phyloP scores from a whole-genome alignment of 768 basidiomycete genomes.

The Chalciporus chontae region DNA sequence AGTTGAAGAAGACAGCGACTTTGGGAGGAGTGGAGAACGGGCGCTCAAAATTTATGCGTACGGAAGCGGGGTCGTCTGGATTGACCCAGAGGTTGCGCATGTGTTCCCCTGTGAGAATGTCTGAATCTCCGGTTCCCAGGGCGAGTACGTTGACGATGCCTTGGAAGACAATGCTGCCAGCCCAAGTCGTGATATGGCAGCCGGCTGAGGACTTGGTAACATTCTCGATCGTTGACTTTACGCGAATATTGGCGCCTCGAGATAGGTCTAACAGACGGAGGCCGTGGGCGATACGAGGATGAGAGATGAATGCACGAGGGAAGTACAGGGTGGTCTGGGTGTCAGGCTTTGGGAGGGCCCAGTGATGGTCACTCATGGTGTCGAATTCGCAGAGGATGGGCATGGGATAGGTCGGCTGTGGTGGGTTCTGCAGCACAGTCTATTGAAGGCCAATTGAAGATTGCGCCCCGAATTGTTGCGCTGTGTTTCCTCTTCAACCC shows the following conservation, averaged over 20 bases:
- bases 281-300: conserved; percentile 18
- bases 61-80: background rate
- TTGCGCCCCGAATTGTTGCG: no score
- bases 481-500: no score
- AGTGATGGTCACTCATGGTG: background rate
- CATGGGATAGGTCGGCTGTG: conserved; percentile 1
- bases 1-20: conserved; percentile 14
- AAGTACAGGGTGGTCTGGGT: conserved; percentile 9
- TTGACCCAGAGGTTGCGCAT: background rate
- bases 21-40: conserved; percentile 14
- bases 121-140: conserved; percentile 9
- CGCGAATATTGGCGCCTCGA: conserved; percentile 8
- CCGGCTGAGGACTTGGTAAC: conserved; percentile 2
- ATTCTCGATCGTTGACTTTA: conserved; percentile 5
- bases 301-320: conserved; percentile 11
- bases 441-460: no score
- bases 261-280: conserved; percentile 7
- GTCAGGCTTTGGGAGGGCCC: conserved; percentile 2
- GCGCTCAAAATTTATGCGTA: conserved; percentile 11
- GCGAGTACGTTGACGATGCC: background rate
- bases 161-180: background rate
- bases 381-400: conserved; percentile 14
- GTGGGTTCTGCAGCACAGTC: no score
- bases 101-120: conserved; percentile 15
- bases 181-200: conserved; percentile 8